Percentiles rank a stretch among this genome's conserved stretches.
Conservation (phyloP, 441 rosid species). For the Corymbia citriodora region DNA sequence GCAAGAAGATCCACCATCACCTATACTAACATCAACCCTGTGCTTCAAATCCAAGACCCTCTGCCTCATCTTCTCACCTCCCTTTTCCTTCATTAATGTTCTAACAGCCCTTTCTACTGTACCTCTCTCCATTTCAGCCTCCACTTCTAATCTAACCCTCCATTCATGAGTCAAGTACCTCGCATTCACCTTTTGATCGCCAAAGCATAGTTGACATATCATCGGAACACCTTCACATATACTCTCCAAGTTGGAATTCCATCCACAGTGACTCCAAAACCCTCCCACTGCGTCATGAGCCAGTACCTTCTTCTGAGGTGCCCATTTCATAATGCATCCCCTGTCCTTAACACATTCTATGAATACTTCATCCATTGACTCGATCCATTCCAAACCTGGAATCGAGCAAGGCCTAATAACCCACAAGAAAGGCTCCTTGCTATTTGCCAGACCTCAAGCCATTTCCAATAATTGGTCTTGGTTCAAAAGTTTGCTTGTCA, state of each 20-base stretch:
- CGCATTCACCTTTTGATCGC: not conserved
- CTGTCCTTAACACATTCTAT: not conserved
- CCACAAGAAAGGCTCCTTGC: conserved; percentile 9
- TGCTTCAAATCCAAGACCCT: not conserved
- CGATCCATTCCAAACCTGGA: not conserved
- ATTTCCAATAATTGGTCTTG: not conserved
- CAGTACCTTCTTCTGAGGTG: not conserved
- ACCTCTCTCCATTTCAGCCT: not conserved
- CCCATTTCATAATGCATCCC: not conserved
- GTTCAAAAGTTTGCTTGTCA: not conserved
- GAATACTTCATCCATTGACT: not conserved
- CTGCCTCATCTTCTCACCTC: not conserved
- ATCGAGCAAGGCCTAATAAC: not conserved
- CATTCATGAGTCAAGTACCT: not conserved
- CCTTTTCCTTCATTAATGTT: not conserved
- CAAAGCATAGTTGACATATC: not conserved
- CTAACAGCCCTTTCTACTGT: not conserved
- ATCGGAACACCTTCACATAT: not conserved
- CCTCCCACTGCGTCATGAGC: not conserved
- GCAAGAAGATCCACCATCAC: not conserved
- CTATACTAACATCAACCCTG: not conserved
- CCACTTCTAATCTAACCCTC: not conserved
- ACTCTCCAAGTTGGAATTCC: not conserved
- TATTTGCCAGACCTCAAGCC: conserved; percentile 14
- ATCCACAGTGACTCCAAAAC: not conserved